Conservation (phyloP, 2,329 filamentous ascomycete species). For the Biscogniauxia sp. region DNA sequence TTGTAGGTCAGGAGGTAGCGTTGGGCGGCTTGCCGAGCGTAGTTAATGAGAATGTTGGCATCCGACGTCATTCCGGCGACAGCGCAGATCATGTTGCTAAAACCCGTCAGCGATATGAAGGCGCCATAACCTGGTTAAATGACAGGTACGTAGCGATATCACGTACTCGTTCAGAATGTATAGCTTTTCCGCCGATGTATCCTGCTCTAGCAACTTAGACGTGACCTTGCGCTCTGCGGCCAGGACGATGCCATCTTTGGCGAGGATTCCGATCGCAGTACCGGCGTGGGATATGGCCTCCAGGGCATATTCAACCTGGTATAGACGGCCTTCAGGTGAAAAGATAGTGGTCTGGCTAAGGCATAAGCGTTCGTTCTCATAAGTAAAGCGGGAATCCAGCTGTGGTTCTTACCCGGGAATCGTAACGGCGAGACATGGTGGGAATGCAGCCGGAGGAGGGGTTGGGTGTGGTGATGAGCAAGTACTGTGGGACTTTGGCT, state of each 20-base stretch:
- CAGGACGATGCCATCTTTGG: slow-evolving; percentile 96
- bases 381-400: slow-evolving; percentile 14
- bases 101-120: slow-evolving; percentile 3
- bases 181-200: slow-evolving; percentile 99
- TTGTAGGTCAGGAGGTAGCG: slow-evolving; percentile 98
- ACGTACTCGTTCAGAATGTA: slow-evolving; percentile 94
- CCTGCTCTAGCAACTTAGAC: slow-evolving; percentile 97
- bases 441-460: slow-evolving; percentile 14
- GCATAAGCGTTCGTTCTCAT: slow-evolving; percentile 18
- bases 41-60: slow-evolving; percentile 99
- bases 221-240: slow-evolving; percentile 98
- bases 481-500: slow-evolving; percentile 5
- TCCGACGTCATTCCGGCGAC: slow-evolving; percentile 99
- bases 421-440: slow-evolving; percentile 93
- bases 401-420: slow-evolving; percentile 74
- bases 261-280: slow-evolving; percentile 93
- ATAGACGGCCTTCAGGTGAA: slow-evolving; percentile 96
- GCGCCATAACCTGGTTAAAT: not conserved
- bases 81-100: slow-evolving; percentile 98
- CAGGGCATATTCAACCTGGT: slow-evolving; percentile 98
- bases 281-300: slow-evolving; percentile 98
- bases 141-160: not conserved
- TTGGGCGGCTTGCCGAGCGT: slow-evolving; percentile 94
- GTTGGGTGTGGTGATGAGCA: slow-evolving; percentile 5
- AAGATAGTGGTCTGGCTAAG: slow-evolving; percentile 88